Percentiles rank a stretch among this genome's conserved stretches.
Conservation (phyloP, 1,139 yeast genomes). For the Scheffersomyces titani region DNA sequence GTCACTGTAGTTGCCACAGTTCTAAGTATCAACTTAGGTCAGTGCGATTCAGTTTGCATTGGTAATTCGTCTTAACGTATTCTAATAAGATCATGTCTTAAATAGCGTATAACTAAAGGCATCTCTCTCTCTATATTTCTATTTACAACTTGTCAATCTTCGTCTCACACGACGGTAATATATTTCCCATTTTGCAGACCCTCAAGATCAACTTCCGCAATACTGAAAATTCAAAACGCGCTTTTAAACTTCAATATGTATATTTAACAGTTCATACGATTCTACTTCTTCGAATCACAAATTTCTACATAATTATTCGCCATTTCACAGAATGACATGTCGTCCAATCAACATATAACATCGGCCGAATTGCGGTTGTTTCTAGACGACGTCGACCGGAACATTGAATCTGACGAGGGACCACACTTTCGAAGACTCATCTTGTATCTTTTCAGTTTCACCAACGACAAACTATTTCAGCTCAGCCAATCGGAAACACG, state of each 20-base stretch:
- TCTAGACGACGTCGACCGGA: constrained; percentile 36
- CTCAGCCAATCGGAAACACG: constrained; percentile 10
- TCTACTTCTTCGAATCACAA: background rate
- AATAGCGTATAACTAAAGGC: background rate
- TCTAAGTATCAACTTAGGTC: background rate
- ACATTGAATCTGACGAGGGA: constrained; percentile 31
- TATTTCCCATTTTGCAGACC: background rate
- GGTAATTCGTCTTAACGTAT: background rate
- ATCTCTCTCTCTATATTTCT: background rate
- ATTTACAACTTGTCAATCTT: background rate
- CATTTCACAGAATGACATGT: background rate
- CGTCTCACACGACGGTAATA: background rate
- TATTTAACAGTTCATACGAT: background rate
- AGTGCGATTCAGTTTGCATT: background rate
- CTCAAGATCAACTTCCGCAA: background rate
- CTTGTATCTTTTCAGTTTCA: constrained; percentile 35
- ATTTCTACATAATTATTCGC: background rate
- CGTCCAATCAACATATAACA: constrained; percentile 16
- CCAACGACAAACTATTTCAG: constrained; percentile 23
- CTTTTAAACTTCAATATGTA: background rate
- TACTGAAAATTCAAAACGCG: background rate
- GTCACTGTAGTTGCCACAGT: background rate
- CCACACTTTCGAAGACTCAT: constrained; percentile 40
- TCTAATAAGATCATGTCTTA: no score
- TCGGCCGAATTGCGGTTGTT: constrained; percentile 32